Percentiles rank a stretch among this genome's conserved stretches.
phyloP scores from a whole-genome alignment of 2,329 filamentous ascomycete species.

The Fusarium zealandicum region DNA sequence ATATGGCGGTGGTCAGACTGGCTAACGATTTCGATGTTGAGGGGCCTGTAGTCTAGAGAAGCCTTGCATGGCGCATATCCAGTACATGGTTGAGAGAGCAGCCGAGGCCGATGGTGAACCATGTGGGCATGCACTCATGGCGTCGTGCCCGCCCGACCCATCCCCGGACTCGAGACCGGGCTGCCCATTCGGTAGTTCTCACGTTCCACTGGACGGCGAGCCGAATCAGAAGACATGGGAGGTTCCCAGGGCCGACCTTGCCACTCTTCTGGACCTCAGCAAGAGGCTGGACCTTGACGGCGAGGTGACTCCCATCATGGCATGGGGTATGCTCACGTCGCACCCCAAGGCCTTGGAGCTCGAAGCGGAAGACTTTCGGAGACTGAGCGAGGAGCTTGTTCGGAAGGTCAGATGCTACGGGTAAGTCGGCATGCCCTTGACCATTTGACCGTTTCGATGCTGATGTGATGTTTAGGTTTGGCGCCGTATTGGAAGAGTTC shows the following conservation, averaged over 20 bases:
- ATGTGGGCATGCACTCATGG: conserved; percentile 93
- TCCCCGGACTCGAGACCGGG: conserved; percentile 58
- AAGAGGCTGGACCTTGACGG: conserved; percentile 82
- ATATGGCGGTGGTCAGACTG: conserved; percentile 37
- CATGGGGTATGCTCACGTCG: conserved; percentile 81
- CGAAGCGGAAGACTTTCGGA: conserved; percentile 71
- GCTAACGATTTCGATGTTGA: conserved; percentile 55
- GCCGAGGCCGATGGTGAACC: conserved; percentile 69
- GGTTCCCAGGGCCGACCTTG: conserved; percentile 76
- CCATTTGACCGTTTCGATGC: not conserved
- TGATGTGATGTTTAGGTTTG: conserved; percentile 55
- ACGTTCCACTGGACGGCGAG: conserved; percentile 45
- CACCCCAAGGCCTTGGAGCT: conserved; percentile 75
- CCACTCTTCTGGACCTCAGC: conserved; percentile 85
- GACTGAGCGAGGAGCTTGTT: conserved; percentile 75
- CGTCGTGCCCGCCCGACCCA: conserved; percentile 80
- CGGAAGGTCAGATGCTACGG: conserved; percentile 92
- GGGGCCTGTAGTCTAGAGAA: conserved; percentile 77
- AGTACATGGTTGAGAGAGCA: conserved; percentile 72
- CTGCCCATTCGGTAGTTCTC: conserved; percentile 60
- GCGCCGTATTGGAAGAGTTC: conserved; percentile 70
- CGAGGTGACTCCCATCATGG: conserved; percentile 95
- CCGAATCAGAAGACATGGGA: conserved; percentile 78
- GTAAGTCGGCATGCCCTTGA: conserved; percentile 58
- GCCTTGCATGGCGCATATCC: conserved; percentile 91